Conservation (phyloP, 2,329 filamentous ascomycete genomes). For the Trichoderma sp. region DNA sequence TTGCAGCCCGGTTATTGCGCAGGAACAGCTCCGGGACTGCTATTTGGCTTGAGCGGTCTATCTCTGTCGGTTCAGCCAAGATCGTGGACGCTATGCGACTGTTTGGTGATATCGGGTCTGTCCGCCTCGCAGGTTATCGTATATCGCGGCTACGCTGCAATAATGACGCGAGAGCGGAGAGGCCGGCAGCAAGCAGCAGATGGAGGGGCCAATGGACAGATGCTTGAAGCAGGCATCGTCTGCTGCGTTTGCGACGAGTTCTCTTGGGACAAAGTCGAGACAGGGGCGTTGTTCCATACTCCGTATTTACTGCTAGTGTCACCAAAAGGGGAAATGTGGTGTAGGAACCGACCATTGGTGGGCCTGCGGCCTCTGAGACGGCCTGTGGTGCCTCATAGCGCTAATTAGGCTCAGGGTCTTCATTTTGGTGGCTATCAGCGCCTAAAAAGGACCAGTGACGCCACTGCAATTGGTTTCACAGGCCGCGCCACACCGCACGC, state of each 20-base stretch:
- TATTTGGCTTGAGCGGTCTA: constrained; percentile 20
- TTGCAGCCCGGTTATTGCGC: neutral
- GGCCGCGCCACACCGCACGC: constrained; percentile 20
- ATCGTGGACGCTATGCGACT: neutral
- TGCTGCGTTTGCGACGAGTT: constrained; percentile 27
- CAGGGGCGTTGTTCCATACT: constrained; percentile 5
- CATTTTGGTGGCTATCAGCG: neutral
- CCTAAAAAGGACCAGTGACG: neutral
- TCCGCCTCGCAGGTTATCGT: constrained; percentile 1
- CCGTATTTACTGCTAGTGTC: constrained; percentile 8
- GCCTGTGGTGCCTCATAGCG: neutral
- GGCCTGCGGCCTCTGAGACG: constrained; percentile 1
- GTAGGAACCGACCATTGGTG: constrained; percentile 7
- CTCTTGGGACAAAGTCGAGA: constrained; percentile 16
- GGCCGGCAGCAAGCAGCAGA: constrained; percentile 16
- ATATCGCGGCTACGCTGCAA: constrained; percentile 16
- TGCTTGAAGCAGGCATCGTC: constrained; percentile 35
- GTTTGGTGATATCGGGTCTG: neutral
- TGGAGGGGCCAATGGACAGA: constrained; percentile 16
- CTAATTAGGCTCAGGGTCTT: neutral
- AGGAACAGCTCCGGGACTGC: constrained; percentile 5
- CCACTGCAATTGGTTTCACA: constrained; percentile 11
- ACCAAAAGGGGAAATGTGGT: constrained; percentile 20
- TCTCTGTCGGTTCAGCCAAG: neutral
- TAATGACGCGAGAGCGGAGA: constrained; percentile 5